phyloP scores from a whole-genome alignment of 345 rosid genomes.

The Iberis pinnata region DNA sequence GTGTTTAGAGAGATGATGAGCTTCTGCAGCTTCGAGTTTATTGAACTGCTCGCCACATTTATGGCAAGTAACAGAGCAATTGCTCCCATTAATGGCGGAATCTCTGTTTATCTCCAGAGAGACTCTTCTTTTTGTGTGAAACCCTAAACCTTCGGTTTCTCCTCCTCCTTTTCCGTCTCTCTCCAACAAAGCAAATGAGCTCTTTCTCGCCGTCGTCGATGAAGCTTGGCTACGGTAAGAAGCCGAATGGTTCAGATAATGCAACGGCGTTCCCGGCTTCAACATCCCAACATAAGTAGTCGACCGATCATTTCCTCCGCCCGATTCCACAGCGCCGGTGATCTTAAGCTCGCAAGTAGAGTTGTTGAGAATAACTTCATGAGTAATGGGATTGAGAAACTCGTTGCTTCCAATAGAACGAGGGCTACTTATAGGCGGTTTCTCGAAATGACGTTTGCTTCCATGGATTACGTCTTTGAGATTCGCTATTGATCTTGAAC shows the following conservation, averaged over 20 bases:
- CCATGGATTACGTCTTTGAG: constrained; percentile 96
- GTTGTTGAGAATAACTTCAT: constrained; percentile 79
- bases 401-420: constrained; percentile 98
- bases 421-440: constrained; percentile 83
- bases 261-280: constrained; percentile 89
- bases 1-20: constrained; percentile 90
- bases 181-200: too few relatives aligned
- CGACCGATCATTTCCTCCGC: constrained; percentile 45
- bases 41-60: constrained; percentile 86
- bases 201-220: too few relatives aligned
- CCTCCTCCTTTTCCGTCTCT: too few relatives aligned
- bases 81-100: constrained; percentile 30
- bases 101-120: constrained; percentile 55
- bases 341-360: constrained; percentile 92
- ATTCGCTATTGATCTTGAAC: constrained; percentile 94
- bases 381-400: constrained; percentile 92
- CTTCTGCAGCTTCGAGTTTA: constrained; percentile 88
- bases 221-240: too few relatives aligned
- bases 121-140: constrained; percentile 40
- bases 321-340: constrained; percentile 51
- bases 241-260: constrained; percentile 61
- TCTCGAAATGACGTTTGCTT: constrained; percentile 73
- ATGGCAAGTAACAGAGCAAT: constrained; percentile 65
- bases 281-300: too few relatives aligned
- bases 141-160: too few relatives aligned